Base-by-base conservation (phyloP, 2,329 filamentous ascomycete species). In the Rutstroemia sp. region DNA sequence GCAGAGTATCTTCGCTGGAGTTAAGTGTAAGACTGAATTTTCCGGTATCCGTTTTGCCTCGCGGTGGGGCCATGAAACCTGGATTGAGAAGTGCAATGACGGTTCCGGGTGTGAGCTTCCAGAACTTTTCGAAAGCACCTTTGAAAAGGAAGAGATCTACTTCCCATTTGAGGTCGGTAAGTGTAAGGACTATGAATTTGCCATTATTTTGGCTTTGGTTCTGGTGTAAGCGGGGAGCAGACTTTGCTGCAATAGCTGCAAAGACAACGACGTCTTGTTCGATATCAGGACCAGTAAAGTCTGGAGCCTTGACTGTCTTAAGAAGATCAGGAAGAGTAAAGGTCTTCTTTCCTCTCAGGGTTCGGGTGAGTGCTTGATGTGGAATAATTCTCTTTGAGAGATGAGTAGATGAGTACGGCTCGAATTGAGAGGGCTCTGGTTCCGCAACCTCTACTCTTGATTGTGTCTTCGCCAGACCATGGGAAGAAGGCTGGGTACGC, bases 21-120 rank as follows among this genome's bases (percentile, higher is more conserved):
- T 87, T 88, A 61, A 99, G 81, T 14, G 90, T 88, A 4, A 99
- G 77, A 50, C 86, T 89, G 73, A 97, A 99, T 34, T 84, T 83
- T 25, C 91, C 91, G 0, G 88, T 92, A 60, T 92, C 88, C 16
- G 83, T 78, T 58, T 84, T 84, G 19, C 85, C 82, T 1, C 83
- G 83, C 0, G 88, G 87, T 0, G 92, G 92, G 3, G 92, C 90
- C 84, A 99, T 89, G 64, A 97, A 87, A 17, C 78, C 84, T 1
- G 94, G 94, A 67, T 99, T 99, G 30, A 99, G 77, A 25, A 99
- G 88, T 5, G 92, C 94, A 56, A 99, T 78, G 1, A 97, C 80
- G 0, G 92, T 96, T n/a, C 94, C 94, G 2, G 89, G 82, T 0
- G 85, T 85, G n/a, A 97, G 76, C 68, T 95, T 95, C 87, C 92